Conservation (phyloP, 2,329 filamentous ascomycete species). For the Aspergillus tanneri region DNA sequence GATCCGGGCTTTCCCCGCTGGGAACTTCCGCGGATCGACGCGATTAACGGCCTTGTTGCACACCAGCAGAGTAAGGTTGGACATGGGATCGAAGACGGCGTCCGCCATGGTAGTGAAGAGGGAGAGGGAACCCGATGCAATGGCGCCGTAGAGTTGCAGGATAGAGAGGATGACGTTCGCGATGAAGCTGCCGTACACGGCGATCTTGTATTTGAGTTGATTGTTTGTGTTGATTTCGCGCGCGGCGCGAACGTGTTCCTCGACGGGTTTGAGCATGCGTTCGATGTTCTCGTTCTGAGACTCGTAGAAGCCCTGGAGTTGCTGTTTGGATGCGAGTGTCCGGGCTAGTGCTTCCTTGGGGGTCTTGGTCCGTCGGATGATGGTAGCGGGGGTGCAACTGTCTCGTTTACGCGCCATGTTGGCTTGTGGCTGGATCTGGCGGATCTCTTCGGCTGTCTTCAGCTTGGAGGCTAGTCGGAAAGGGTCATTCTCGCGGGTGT, state of each 20-base stretch:
- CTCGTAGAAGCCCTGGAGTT: constrained; percentile 78
- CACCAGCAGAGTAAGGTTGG: constrained; percentile 82
- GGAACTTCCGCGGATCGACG: constrained; percentile 83
- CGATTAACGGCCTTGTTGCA: constrained; percentile 83
- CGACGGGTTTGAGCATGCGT: constrained; percentile 84
- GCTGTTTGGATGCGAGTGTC: constrained; percentile 18
- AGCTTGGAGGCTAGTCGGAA: constrained; percentile 74
- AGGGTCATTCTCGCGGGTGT: constrained; percentile 70
- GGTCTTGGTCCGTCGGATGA: constrained; percentile 34
- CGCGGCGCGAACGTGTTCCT: constrained; percentile 82
- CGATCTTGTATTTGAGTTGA: constrained; percentile 64
- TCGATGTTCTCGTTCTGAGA: constrained; percentile 92
- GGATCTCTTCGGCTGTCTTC: constrained; percentile 75
- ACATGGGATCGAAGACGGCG: constrained; percentile 86
- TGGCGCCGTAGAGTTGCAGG: constrained; percentile 85
- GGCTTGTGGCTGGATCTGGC: constrained; percentile 63
- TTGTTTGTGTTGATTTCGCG: constrained; percentile 78
- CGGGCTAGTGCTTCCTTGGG: background rate
- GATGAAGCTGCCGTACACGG: constrained; percentile 65
- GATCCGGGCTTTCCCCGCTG: constrained; percentile 87
- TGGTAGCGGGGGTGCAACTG: constrained; percentile 10
- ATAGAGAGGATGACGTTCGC: constrained; percentile 78
- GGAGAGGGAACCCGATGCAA: constrained; percentile 83
- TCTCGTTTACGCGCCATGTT: constrained; percentile 75
- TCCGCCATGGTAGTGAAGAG: constrained; percentile 98